Conservation (phyloP, 2,329 filamentous ascomycete genomes). For the Colletotrichum phormii region DNA sequence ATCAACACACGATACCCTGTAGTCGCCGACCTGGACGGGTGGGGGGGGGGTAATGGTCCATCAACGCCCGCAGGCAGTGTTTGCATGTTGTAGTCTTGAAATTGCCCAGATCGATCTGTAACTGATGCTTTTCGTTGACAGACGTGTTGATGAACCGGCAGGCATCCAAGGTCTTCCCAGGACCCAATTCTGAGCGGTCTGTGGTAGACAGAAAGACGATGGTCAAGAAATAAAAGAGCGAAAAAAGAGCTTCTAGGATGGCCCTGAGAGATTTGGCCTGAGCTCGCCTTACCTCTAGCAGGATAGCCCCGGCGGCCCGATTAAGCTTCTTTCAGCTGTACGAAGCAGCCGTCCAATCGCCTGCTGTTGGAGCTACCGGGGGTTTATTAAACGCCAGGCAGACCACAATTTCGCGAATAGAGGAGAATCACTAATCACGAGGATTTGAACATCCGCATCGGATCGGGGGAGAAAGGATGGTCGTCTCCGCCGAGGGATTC, state of each 20-base stretch:
- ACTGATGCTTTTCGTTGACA: neutral
- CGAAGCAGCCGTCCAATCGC: neutral
- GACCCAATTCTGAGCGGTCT: neutral
- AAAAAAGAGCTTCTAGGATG: neutral
- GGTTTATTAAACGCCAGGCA: neutral
- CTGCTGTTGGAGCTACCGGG: neutral
- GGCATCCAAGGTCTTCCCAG: neutral
- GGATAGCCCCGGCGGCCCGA: neutral
- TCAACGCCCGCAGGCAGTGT: no score
- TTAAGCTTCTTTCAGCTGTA: constrained; percentile 17
- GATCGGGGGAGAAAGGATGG: neutral
- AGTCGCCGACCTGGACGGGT: neutral
- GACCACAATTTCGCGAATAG: neutral
- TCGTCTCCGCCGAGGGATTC: neutral
- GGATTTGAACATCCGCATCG: neutral
- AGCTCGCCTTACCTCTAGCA: neutral
- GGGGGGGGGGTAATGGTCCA: neutral
- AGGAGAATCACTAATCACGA: neutral
- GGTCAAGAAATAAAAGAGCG: no score
- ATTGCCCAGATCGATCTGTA: no score
- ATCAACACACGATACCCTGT: neutral
- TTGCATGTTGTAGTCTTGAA: no score
- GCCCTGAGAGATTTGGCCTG: neutral
- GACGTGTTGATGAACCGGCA: neutral
- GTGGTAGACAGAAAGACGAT: neutral